Conservation (phyloP, 106 monocot species). For the Vanilla planifolia region DNA sequence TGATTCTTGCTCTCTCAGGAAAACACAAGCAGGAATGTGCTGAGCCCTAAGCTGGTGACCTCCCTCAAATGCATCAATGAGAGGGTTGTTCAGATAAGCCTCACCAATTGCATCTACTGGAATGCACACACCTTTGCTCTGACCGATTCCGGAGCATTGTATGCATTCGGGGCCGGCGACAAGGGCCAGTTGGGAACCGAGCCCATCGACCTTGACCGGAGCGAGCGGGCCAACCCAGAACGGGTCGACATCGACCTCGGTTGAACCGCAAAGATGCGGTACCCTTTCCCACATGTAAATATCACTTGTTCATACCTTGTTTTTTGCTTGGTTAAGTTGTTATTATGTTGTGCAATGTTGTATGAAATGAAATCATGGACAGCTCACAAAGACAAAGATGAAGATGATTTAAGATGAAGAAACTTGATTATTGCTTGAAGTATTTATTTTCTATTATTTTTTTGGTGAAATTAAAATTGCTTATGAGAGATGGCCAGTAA, state of each 20-base stretch:
- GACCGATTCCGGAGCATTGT: constrained; percentile 74
- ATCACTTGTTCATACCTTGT: not conserved
- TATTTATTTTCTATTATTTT: too few relatives aligned
- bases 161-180: constrained; percentile 88
- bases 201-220: constrained; percentile 48
- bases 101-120: constrained; percentile 95
- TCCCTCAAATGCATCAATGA: constrained; percentile 72
- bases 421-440: too few relatives aligned
- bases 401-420: too few relatives aligned
- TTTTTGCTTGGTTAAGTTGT: constrained; percentile 13
- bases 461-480: too few relatives aligned
- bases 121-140: constrained; percentile 99
- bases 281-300: not conserved
- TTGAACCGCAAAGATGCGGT: constrained; percentile 9
- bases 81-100: constrained; percentile 85
- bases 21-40: constrained; percentile 67
- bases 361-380: too few relatives aligned
- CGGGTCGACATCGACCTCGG: constrained; percentile 78
- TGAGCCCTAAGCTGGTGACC: constrained; percentile 68
- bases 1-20: too few relatives aligned
- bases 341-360: too few relatives aligned
- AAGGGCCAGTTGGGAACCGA: constrained; percentile 96
- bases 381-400: too few relatives aligned
- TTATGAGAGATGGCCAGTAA: too few relatives aligned
- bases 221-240: constrained; percentile 65